phyloP scores from a whole-genome alignment of 1,284 basidiomycete genomes.

The Neolentinus lepideus region DNA sequence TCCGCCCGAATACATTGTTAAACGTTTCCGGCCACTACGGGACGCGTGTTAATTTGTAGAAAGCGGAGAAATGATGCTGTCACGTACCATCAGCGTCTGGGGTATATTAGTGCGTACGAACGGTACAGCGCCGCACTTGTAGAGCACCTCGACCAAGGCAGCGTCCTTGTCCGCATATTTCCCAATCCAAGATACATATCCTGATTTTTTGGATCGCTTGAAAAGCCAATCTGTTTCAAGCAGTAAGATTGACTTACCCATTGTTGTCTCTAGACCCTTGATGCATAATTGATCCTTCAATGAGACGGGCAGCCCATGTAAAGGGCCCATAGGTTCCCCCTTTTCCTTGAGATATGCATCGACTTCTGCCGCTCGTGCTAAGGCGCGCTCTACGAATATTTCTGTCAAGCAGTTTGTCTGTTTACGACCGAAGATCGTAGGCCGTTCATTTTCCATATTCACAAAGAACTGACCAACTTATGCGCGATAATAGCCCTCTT shows the following conservation, averaged over 20 bases:
- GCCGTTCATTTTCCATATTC: not conserved
- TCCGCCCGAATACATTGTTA: constrained; percentile 39
- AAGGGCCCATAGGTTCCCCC: constrained; percentile 35
- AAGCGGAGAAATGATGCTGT: constrained; percentile 9
- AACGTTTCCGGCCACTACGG: constrained; percentile 31
- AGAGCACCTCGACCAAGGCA: constrained; percentile 32
- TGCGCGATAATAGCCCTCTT: constrained; percentile 55
- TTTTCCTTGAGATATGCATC: constrained; percentile 34
- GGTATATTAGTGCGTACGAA: constrained; percentile 44
- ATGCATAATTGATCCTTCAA: constrained; percentile 56
- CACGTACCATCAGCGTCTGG: constrained; percentile 33
- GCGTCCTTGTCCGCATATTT: constrained; percentile 28
- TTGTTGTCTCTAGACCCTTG: constrained; percentile 49
- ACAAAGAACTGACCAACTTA: constrained; percentile 36
- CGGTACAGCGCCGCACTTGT: constrained; percentile 36
- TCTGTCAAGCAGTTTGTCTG: constrained; percentile 46
- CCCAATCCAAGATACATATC: constrained; percentile 27
- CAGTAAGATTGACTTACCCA: constrained; percentile 30
- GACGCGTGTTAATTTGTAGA: constrained; percentile 15
- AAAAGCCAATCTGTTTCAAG: not conserved
- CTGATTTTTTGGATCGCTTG: constrained; percentile 9
- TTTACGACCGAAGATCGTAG: not conserved
- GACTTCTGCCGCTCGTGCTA: constrained; percentile 34
- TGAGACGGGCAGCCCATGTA: constrained; percentile 45
- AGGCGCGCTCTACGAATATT: constrained; percentile 38